A percentile compares a stretch with the other conserved stretches of the same genome.
Evolutionary conservation across 768 basidiomycete species (phyloP).

Genomic region (Gloeophyllum trabeum): DNA sequence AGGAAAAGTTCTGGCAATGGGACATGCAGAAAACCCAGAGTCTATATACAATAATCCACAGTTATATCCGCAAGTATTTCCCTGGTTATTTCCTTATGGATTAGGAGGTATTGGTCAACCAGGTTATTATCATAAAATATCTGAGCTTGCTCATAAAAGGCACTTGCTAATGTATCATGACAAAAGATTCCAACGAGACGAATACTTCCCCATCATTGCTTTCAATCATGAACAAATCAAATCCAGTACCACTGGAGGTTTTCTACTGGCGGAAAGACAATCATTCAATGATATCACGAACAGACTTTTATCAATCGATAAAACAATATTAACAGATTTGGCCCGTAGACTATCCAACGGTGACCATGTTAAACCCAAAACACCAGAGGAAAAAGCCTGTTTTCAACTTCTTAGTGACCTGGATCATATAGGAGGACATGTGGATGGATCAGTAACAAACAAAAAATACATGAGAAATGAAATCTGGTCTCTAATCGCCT

Average conservation of each 20-base stretch:
- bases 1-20: constrained; percentile 18
- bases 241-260: constrained; percentile 5
- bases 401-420: constrained; percentile 6
- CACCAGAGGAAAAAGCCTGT: constrained; percentile 4
- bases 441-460: constrained; percentile 7
- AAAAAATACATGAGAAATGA: constrained; percentile 9
- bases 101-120: neutral
- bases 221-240: constrained; percentile 14
- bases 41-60: constrained; percentile 22
- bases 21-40: constrained; percentile 15
- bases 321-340: constrained; percentile 1
- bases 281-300: constrained; percentile 5
- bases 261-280: constrained; percentile 3
- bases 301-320: constrained; percentile 2
- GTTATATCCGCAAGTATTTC: constrained; percentile 26
- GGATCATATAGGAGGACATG: constrained; percentile 7
- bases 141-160: neutral
- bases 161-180: constrained; percentile 10
- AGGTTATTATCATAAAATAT: neutral
- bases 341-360: neutral
- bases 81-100: constrained; percentile 31
- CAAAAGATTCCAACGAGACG: constrained; percentile 10
- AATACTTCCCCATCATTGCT: constrained; percentile 7
- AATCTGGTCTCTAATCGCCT: constrained; percentile 8
- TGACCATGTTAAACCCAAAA: constrained; percentile 2